phyloP scores from a whole-genome alignment of 2,329 filamentous ascomycete species.

The Monilinia vaccinii-corymbosi region DNA sequence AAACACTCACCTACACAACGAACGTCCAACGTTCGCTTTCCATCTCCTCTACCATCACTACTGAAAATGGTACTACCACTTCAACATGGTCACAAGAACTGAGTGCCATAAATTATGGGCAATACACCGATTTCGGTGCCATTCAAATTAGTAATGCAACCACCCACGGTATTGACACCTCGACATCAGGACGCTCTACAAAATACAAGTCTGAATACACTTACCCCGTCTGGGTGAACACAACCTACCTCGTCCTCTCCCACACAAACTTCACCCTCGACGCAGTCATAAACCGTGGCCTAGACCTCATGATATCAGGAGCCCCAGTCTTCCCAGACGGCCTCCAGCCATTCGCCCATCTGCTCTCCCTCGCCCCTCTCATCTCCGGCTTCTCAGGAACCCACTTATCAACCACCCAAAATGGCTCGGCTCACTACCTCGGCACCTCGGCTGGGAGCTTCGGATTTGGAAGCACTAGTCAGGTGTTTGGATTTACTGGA shows the following conservation, averaged over 20 bases:
- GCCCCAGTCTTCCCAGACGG: conserved; percentile 48
- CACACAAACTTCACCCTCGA: conserved; percentile 40
- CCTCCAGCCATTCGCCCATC: conserved; percentile 44
- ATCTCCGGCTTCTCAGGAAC: conserved; percentile 31
- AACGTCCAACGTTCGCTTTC: conserved; percentile 45
- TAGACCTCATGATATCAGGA: conserved; percentile 38
- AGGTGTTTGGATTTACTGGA: conserved; percentile 44
- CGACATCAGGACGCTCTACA: conserved; percentile 26
- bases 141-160: conserved; percentile 42
- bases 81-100: conserved; percentile 52
- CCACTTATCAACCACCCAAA: conserved; percentile 42
- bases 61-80: conserved; percentile 35
- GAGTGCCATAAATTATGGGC: conserved; percentile 45
- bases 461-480: conserved; percentile 46
- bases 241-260: conserved; percentile 36
- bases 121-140: conserved; percentile 44
- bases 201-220: conserved; percentile 36
- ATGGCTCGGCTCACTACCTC: conserved; percentile 49
- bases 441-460: conserved; percentile 37
- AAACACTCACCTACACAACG: conserved; percentile 50
- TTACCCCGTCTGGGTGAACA: conserved; percentile 54
- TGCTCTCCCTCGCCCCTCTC: conserved; percentile 21
- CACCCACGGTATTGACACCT: conserved; percentile 40
- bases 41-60: conserved; percentile 43
- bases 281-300: conserved; percentile 40